Percentiles rank a stretch among this genome's conserved stretches.
Evolutionary conservation across 2,329 filamentous ascomycete genomes (phyloP).

Genomic region (Chalaropsis ovoidea): DNA sequence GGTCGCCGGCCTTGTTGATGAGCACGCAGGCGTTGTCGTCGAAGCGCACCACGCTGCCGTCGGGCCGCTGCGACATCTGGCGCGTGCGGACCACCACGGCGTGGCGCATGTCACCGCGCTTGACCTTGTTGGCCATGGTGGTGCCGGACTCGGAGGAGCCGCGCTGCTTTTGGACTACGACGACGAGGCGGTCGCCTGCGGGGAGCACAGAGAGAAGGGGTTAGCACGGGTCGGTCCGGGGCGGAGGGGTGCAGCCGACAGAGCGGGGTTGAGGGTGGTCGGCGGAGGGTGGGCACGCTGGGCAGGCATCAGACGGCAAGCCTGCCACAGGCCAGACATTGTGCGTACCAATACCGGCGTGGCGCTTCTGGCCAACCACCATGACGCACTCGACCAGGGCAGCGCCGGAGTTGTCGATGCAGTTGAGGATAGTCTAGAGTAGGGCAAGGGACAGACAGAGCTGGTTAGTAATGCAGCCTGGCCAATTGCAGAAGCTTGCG

Average conservation of each 20-base stretch:
- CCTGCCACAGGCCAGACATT: not conserved
- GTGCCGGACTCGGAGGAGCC: slow-evolving; percentile 61
- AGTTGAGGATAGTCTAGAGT: slow-evolving; percentile 93
- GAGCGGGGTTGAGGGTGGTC: not conserved
- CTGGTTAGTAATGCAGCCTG: not conserved
- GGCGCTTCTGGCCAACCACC: slow-evolving; percentile 80
- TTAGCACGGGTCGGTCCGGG: not conserved
- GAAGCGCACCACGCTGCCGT: slow-evolving; percentile 85
- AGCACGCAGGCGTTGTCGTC: slow-evolving; percentile 97
- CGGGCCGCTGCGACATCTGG: slow-evolving; percentile 75
- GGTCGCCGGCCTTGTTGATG: slow-evolving; percentile 93
- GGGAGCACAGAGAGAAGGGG: not conserved
- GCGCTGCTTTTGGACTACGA: slow-evolving; percentile 86
- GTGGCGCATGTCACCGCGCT: slow-evolving; percentile 90
- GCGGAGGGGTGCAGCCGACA: not conserved
- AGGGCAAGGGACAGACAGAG: not conserved
- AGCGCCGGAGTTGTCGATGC: slow-evolving; percentile 99
- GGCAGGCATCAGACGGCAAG: slow-evolving; percentile 28
- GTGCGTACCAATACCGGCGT: slow-evolving; percentile 69
- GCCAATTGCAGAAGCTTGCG: not conserved
- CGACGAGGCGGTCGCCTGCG: slow-evolving; percentile 88
- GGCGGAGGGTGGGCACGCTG: not conserved
- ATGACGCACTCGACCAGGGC: slow-evolving; percentile 94
- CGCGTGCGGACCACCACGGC: slow-evolving; percentile 86
- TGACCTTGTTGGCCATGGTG: slow-evolving; percentile 78